Percentiles rank a stretch among this genome's conserved stretches.
phyloP scores from a whole-genome alignment of 768 basidiomycete species.

The Phylloporus sp. region DNA sequence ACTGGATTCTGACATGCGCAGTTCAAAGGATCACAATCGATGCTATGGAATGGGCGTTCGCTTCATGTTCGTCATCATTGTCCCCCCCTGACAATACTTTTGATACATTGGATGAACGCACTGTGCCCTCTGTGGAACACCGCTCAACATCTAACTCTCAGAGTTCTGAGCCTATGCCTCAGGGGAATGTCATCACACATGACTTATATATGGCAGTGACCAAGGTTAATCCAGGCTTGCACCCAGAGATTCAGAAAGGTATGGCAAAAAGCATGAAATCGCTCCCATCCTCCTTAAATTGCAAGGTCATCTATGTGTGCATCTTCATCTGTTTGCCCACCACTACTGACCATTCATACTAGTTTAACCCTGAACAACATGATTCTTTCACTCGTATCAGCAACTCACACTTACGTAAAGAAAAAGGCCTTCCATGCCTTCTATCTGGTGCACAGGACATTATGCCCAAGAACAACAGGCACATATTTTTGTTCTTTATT shows the following conservation, averaged over 20 bases:
- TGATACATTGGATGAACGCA: not conserved
- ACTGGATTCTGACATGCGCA: not conserved
- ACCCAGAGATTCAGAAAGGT: slow-evolving; percentile 7
- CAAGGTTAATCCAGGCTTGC: not conserved
- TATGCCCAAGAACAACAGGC: slow-evolving; percentile 2
- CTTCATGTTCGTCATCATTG: not conserved
- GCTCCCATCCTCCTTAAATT: slow-evolving; percentile 2
- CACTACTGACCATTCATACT: not conserved
- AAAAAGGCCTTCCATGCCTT: not conserved
- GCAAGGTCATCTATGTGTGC: slow-evolving; percentile 9
- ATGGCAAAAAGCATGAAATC: slow-evolving; percentile 8
- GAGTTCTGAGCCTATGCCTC: not conserved
- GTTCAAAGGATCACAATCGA: slow-evolving; percentile 8
- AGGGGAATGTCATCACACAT: slow-evolving; percentile 3
- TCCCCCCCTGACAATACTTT: not conserved
- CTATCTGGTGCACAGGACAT: slow-evolving; percentile 3
- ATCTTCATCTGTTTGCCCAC: not conserved
- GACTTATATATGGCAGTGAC: slow-evolving; percentile 10
- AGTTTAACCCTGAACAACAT: slow-evolving; percentile 12
- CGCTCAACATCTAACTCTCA: not conserved
- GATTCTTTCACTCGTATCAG: not conserved
- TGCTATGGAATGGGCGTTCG: not conserved
- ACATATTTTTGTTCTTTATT: not conserved
- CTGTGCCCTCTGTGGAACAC: not conserved
- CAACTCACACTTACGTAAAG: not conserved